Percentiles rank a stretch among this genome's conserved stretches.
These are phyloP conservation scores for Botryotinia convoluta DNA, from an alignment of 2,329 filamentous ascomycete species.

Conservation along the genomic window DNA sequence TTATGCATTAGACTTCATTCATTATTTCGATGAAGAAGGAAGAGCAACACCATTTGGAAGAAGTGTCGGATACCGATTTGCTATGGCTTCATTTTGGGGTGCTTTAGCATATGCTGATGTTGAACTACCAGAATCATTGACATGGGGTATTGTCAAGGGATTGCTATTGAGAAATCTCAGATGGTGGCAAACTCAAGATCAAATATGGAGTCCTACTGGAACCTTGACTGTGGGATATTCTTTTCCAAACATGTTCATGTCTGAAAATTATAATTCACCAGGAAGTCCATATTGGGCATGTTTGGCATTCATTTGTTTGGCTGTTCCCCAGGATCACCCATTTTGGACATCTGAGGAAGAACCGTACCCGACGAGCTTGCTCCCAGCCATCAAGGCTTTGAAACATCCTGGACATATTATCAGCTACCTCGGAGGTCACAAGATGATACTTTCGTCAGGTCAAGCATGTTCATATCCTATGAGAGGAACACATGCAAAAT, in stretches of 20 bases:
- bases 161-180: constrained; percentile 70
- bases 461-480: constrained; percentile 82
- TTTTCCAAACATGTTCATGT: constrained; percentile 77
- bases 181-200: constrained; percentile 74
- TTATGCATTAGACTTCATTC: constrained; percentile 68
- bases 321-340: constrained; percentile 64
- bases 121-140: constrained; percentile 67
- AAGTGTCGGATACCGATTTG: constrained; percentile 78
- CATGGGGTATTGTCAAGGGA: constrained; percentile 77
- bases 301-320: constrained; percentile 71
- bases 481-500: constrained; percentile 79
- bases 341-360: constrained; percentile 74
- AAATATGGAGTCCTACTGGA: constrained; percentile 73
- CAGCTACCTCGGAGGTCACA: constrained; percentile 68
- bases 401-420: constrained; percentile 71
- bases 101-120: constrained; percentile 73
- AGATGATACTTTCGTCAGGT: constrained; percentile 71
- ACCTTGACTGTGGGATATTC: constrained; percentile 73
- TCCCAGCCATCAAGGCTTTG: constrained; percentile 60
- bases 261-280: constrained; percentile 81
- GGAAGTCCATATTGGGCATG: constrained; percentile 74
- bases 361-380: constrained; percentile 50
- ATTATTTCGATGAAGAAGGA: constrained; percentile 73
- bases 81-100: constrained; percentile 82
- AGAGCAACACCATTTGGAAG: constrained; percentile 74